phyloP scores from a whole-genome alignment of 495 filamentous ascomycete species.

The Aspergillus funiculosus region DNA sequence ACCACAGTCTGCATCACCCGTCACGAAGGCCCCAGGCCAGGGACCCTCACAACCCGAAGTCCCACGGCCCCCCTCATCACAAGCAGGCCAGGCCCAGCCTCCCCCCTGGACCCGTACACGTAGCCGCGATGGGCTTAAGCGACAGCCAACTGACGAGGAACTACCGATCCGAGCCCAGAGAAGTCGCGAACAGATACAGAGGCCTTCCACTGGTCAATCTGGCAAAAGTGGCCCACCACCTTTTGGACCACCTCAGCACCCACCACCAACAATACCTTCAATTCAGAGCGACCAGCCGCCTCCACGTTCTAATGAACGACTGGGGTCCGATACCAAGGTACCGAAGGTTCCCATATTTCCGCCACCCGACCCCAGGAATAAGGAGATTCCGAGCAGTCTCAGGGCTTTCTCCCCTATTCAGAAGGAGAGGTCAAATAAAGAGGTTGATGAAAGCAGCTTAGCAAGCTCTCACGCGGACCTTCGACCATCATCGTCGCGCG shows the following conservation, averaged over 20 bases:
- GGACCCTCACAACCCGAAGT: conserved; percentile 33
- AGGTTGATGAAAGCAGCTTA: conserved; percentile 15
- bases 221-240: conserved; percentile 23
- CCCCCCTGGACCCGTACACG: conserved; percentile 28
- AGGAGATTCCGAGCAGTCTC: conserved; percentile 22
- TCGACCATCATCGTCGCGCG: conserved; percentile 28
- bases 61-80: conserved; percentile 25
- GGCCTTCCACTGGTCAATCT: conserved; percentile 35
- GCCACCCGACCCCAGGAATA: conserved; percentile 22
- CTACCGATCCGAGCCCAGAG: conserved; percentile 35
- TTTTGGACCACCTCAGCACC: conserved; percentile 21
- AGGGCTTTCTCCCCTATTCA: conserved; percentile 15
- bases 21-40: conserved; percentile 28
- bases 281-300: conserved; percentile 24
- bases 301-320: conserved; percentile 24
- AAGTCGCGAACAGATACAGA: conserved; percentile 44
- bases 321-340: conserved; percentile 18
- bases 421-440: conserved; percentile 12
- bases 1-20: conserved; percentile 27
- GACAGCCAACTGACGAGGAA: conserved; percentile 38
- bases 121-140: conserved; percentile 36
- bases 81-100: conserved; percentile 23
- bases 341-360: conserved; percentile 18
- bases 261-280: conserved; percentile 14
- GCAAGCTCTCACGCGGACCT: conserved; percentile 18